A percentile compares a stretch with the other conserved stretches of the same genome.
These are phyloP conservation scores for Extremus antarcticus DNA, from an alignment of 495 filamentous ascomycete genomes.

Conservation along the genomic window DNA sequence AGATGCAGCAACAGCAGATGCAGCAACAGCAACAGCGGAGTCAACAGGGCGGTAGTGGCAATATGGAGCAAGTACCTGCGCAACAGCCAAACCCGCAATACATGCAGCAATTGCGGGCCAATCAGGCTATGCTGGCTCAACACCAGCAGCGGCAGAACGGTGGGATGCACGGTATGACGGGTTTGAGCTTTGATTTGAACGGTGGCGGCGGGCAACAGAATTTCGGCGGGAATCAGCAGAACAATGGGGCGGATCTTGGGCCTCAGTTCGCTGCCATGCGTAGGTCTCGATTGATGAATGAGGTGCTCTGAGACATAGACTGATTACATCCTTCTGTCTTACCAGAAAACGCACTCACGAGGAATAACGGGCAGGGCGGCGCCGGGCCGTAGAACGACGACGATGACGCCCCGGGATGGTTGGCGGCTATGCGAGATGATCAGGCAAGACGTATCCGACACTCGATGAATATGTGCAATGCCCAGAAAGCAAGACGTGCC, in stretches of 20 bases:
- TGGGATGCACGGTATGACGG: not conserved
- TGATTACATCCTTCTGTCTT: too few species aligned
- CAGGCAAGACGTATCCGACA: too few species aligned
- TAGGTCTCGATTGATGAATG: too few species aligned
- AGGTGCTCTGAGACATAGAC: too few species aligned
- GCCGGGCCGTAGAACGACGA: not conserved
- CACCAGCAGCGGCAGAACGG: not conserved
- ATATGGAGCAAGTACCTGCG: not conserved
- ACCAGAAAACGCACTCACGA: too few species aligned
- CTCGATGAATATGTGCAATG: too few species aligned
- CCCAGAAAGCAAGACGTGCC: too few species aligned
- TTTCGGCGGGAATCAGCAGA: too few species aligned
- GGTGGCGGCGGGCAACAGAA: too few species aligned
- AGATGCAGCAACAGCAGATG: not conserved
- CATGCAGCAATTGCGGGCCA: slow-evolving; percentile 4
- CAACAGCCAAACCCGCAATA: not conserved
- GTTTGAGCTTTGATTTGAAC: too few species aligned
- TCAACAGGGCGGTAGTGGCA: not conserved
- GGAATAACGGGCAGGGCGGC: not conserved
- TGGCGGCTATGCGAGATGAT: not conserved
- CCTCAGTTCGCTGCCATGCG: too few species aligned
- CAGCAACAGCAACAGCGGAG: slow-evolving; percentile 11
- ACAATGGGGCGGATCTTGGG: too few species aligned
- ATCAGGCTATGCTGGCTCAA: not conserved
- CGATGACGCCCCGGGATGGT: not conserved